Evolutionary conservation across 78 protist species (phyloP).

Genomic region (Dictyostelium intermedium): DNA sequence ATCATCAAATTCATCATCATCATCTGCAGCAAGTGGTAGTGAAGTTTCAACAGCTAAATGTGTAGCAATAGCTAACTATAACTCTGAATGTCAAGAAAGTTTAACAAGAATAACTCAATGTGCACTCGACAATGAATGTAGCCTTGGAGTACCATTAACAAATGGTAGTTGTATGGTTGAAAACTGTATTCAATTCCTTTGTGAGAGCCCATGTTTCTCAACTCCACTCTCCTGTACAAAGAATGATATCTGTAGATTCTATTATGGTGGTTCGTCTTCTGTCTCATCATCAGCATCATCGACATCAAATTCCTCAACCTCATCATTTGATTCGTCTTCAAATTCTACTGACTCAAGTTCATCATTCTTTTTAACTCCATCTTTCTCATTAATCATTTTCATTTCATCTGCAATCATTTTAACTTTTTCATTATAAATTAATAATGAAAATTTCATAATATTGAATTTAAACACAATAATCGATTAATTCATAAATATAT

Average conservation of each 20-base stretch:
- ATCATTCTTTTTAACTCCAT: background rate
- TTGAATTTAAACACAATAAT: too few species aligned
- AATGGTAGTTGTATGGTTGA: background rate
- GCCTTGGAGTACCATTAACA: background rate
- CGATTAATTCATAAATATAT: background rate
- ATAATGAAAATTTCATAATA: background rate
- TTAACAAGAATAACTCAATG: background rate
- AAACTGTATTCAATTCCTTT: background rate
- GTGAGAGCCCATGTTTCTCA: conserved; percentile 7
- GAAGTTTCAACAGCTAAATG: background rate
- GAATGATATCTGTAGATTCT: background rate
- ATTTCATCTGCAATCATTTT: background rate
- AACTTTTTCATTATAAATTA: background rate
- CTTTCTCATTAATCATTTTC: background rate
- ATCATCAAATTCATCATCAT: background rate
- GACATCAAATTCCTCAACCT: background rate
- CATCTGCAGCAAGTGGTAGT: background rate
- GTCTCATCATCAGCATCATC: background rate
- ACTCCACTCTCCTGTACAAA: background rate
- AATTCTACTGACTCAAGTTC: background rate
- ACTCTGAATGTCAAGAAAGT: background rate
- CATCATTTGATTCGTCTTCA: background rate
- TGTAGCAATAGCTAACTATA: background rate
- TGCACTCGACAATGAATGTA: conserved; percentile 1
- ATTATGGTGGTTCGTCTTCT: background rate